Evolutionary conservation across 116 monocot species (phyloP).

Genomic region (Posidonia oceanica): DNA sequence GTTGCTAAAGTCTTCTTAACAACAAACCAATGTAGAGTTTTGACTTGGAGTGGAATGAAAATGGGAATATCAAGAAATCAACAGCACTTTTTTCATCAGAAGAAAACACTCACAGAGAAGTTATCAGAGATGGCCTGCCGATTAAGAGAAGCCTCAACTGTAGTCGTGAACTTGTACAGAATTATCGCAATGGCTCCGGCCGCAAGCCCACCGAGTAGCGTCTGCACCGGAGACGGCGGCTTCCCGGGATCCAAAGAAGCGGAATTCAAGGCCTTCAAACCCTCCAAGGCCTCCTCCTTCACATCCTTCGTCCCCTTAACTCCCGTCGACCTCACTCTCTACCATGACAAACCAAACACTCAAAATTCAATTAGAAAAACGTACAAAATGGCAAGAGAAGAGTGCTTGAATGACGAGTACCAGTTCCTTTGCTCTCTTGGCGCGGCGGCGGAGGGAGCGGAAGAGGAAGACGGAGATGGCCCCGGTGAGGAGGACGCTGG

Average conservation of each 20-base stretch:
- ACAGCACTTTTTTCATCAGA: not conserved
- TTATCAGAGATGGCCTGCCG: conserved; percentile 80
- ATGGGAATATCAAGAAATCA: not conserved
- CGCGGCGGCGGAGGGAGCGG: conserved; percentile 87
- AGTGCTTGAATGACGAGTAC: conserved; percentile 12
- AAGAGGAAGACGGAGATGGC: conserved; percentile 89
- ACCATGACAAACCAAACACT: not conserved
- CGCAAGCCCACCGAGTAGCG: conserved; percentile 60
- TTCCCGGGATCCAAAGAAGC: conserved; percentile 32
- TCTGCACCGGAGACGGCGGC: conserved; percentile 70
- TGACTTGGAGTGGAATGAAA: not conserved
- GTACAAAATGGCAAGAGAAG: not conserved
- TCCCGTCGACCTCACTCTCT: conserved; percentile 80
- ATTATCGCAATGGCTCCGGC: conserved; percentile 76
- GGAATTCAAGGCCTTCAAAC: conserved; percentile 39
- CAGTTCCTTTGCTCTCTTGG: conserved; percentile 67
- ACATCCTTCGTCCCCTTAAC: conserved; percentile 36
- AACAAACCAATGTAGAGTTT: too few relatives aligned
- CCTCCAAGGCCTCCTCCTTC: conserved; percentile 73
- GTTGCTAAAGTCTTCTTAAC: too few relatives aligned
- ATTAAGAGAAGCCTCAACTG: conserved; percentile 71
- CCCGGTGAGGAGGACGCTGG: conserved; percentile 89
- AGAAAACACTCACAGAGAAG: conserved; percentile 53
- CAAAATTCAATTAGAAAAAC: not conserved
- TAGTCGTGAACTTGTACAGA: conserved; percentile 80